A percentile compares a stretch with the other conserved stretches of the same genome.
phyloP scores from a whole-genome alignment of 768 basidiomycete genomes.

The Tulasnella sp. region DNA sequence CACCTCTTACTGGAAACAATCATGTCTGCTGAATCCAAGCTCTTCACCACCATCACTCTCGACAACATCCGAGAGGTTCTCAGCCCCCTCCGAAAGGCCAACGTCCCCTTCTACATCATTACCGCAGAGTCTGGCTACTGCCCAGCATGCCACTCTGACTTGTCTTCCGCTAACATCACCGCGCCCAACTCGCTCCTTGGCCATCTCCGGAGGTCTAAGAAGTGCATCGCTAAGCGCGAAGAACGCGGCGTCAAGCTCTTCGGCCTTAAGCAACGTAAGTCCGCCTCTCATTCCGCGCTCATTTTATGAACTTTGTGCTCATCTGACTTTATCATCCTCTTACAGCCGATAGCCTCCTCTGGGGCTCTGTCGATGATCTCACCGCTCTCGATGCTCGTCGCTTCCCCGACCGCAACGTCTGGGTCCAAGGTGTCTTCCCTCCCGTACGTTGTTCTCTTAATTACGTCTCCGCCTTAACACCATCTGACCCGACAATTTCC shows the following conservation, averaged over 20 bases:
- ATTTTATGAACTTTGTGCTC: background rate
- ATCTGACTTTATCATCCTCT: slow-evolving; percentile 1
- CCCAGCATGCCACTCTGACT: slow-evolving; percentile 27
- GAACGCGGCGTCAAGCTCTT: slow-evolving; percentile 20
- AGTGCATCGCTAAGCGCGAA: slow-evolving; percentile 25
- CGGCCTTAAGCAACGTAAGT: slow-evolving; percentile 27
- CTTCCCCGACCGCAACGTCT: slow-evolving; percentile 17
- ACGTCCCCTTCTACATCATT: slow-evolving; percentile 23
- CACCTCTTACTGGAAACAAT: slow-evolving; percentile 1
- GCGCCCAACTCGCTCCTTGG: slow-evolving; percentile 25
- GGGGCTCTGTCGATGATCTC: slow-evolving; percentile 26
- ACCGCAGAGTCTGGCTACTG: slow-evolving; percentile 26
- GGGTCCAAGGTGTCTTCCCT: slow-evolving; percentile 25
- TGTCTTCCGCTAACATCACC: slow-evolving; percentile 26
- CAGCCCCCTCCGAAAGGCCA: background rate
- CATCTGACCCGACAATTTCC: background rate
- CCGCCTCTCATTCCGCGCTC: background rate
- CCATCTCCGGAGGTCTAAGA: slow-evolving; percentile 23
- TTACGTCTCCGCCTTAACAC: slow-evolving; percentile 12
- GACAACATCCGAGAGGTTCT: slow-evolving; percentile 22
- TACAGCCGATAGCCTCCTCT: slow-evolving; percentile 27
- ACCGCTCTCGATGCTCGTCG: slow-evolving; percentile 22
- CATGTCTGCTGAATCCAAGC: slow-evolving; percentile 26
- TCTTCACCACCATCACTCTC: slow-evolving; percentile 26
- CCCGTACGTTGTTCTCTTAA: slow-evolving; percentile 22